phyloP scores from a whole-genome alignment of 2,329 filamentous ascomycete species.

The Sporothrix globosa region DNA sequence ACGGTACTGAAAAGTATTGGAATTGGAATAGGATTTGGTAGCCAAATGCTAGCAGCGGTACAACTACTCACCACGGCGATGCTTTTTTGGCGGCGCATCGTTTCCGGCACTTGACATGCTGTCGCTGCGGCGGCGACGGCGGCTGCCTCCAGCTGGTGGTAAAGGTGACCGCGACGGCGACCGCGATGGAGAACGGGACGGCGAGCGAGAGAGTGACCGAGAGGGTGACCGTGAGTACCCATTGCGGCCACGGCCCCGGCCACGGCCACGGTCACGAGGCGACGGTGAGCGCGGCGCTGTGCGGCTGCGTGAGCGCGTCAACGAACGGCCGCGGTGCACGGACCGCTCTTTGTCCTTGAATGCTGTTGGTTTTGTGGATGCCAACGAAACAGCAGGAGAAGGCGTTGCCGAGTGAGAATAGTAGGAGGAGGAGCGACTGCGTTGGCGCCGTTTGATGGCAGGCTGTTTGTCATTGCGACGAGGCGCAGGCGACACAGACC shows the following conservation, averaged over 20 bases:
- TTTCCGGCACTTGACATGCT: constrained; percentile 35
- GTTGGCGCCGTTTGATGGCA: neutral
- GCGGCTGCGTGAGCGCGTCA: constrained; percentile 21
- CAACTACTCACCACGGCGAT: constrained; percentile 32
- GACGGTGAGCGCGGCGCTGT: constrained; percentile 5
- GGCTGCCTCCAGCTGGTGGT: constrained; percentile 31
- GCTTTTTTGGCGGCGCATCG: constrained; percentile 38
- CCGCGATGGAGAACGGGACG: constrained; percentile 32
- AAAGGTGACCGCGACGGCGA: constrained; percentile 11
- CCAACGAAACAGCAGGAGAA: neutral
- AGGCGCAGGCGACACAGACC: constrained; percentile 15
- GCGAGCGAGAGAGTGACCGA: constrained; percentile 35
- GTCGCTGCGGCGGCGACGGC: constrained; percentile 36
- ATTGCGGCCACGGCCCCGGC: neutral
- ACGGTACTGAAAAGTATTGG: neutral
- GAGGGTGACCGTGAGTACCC: constrained; percentile 13
- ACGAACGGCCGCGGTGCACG: constrained; percentile 3
- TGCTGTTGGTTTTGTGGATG: neutral
- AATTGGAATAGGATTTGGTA: too few relatives aligned
- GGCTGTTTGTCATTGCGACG: constrained; percentile 22
- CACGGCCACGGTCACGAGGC: neutral
- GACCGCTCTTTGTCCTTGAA: constrained; percentile 3
- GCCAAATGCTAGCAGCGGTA: too few relatives aligned
- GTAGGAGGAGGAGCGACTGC: constrained; percentile 22
- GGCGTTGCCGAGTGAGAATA: constrained; percentile 11